phyloP scores from a whole-genome alignment of 1,284 basidiomycete species.

The Ganoderma lucidum region DNA sequence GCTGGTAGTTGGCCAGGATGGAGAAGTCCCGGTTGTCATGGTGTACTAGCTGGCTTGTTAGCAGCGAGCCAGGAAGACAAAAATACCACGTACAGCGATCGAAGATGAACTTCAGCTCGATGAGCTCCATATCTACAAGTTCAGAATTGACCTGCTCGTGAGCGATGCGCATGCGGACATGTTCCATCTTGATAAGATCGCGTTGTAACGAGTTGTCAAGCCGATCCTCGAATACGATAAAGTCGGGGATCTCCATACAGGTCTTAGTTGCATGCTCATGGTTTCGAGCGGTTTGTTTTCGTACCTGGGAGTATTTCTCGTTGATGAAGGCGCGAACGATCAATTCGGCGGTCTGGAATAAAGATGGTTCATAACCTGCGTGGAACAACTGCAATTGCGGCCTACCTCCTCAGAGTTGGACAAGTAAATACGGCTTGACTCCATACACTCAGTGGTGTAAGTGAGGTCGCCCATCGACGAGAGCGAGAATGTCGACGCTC shows the following conservation, averaged over 20 bases:
- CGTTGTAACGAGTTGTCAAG: constrained; percentile 84
- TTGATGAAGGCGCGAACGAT: constrained; percentile 76
- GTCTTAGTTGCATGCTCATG: constrained; percentile 9
- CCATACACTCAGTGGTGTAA: constrained; percentile 74
- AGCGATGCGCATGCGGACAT: constrained; percentile 81
- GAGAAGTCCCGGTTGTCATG: constrained; percentile 85
- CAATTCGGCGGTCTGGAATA: constrained; percentile 75
- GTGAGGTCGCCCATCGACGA: constrained; percentile 76
- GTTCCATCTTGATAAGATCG: constrained; percentile 80
- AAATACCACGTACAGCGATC: constrained; percentile 64
- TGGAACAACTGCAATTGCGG: too few species aligned
- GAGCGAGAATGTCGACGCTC: constrained; percentile 82
- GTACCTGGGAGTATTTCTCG: constrained; percentile 84
- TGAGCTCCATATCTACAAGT: constrained; percentile 79
- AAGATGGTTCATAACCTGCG: too few species aligned
- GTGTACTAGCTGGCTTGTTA: constrained; percentile 55
- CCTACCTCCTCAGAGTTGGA: constrained; percentile 78
- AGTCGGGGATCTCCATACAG: constrained; percentile 73
- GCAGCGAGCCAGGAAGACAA: not conserved
- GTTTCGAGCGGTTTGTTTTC: not conserved
- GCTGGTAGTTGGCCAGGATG: constrained; percentile 83
- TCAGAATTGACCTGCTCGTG: constrained; percentile 75
- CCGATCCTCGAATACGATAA: constrained; percentile 78
- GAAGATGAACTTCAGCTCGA: constrained; percentile 85
- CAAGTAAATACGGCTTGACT: constrained; percentile 80